A percentile compares a stretch with the other conserved stretches of the same genome.
phyloP scores from a whole-genome alignment of 768 basidiomycete genomes.

The Tulasnella sp. region DNA sequence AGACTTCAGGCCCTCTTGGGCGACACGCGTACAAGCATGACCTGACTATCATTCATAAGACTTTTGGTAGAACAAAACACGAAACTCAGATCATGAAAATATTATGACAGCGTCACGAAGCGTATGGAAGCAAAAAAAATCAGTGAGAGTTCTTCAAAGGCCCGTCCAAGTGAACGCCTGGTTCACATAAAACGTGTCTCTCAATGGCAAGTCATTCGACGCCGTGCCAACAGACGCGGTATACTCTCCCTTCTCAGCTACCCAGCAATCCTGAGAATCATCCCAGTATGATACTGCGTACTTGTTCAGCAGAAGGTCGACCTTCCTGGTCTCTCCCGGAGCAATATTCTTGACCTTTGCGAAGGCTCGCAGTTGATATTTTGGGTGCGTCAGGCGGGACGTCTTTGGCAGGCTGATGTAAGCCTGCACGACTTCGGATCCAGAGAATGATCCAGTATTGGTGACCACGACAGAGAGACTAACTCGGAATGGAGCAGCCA shows the following conservation, averaged over 20 bases:
- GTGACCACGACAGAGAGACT: slow-evolving; percentile 36
- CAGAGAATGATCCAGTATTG: slow-evolving; percentile 43
- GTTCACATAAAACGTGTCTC: slow-evolving; percentile 33
- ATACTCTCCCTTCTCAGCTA: slow-evolving; percentile 41
- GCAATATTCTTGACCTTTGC: slow-evolving; percentile 26
- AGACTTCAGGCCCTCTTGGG: too few relatives aligned
- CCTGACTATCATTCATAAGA: too few relatives aligned
- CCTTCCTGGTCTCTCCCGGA: slow-evolving; percentile 26
- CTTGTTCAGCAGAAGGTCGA: slow-evolving; percentile 27
- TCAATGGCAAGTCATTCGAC: slow-evolving; percentile 37
- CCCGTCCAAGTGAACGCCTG: slow-evolving; percentile 61
- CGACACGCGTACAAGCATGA: too few relatives aligned
- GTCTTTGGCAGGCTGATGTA: slow-evolving; percentile 42
- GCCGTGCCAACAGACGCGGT: slow-evolving; percentile 39
- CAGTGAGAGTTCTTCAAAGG: too few relatives aligned
- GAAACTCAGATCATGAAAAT: too few relatives aligned
- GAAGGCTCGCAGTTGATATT: slow-evolving; percentile 48
- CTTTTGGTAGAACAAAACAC: too few relatives aligned
- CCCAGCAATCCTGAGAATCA: slow-evolving; percentile 34
- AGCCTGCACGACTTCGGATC: slow-evolving; percentile 56
- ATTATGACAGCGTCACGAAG: too few relatives aligned
- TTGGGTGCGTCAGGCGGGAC: slow-evolving; percentile 42
- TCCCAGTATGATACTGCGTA: slow-evolving; percentile 50
- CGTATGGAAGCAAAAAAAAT: too few relatives aligned
- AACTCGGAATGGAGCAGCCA: slow-evolving; percentile 26